Conservation (phyloP, 352 stramenopile genomes). For the Pythium periplocum region DNA sequence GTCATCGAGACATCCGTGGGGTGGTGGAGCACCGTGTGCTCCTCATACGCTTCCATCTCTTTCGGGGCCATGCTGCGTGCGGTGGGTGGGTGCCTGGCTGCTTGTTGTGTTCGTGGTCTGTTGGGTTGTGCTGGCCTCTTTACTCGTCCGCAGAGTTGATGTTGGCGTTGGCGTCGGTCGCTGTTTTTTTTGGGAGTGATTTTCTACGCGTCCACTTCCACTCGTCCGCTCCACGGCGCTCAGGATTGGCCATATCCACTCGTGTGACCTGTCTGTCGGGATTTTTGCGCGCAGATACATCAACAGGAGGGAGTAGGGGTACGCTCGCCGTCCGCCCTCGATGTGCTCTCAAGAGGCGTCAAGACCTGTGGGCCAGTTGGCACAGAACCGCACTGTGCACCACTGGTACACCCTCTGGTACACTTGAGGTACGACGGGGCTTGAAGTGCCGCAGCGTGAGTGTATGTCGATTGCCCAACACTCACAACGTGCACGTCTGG, state of each 20-base stretch:
- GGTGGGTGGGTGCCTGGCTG: not conserved
- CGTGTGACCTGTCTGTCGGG: constrained; percentile 2
- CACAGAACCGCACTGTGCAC: too few relatives aligned
- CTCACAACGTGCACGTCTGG: too few relatives aligned
- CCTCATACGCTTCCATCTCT: constrained; percentile 25
- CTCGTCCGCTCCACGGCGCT: constrained; percentile 17
- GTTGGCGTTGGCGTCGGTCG: constrained; percentile 11
- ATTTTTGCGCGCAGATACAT: constrained; percentile 4
- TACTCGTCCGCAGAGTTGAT: constrained; percentile 15
- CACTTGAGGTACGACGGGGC: too few relatives aligned
- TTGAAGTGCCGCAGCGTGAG: too few relatives aligned
- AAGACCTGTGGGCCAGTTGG: too few relatives aligned
- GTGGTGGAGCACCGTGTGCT: not conserved
- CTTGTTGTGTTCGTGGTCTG: constrained; percentile 12
- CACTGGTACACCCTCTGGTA: too few relatives aligned
- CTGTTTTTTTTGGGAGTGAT: constrained; percentile 30
- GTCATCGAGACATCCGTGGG: too few relatives aligned
- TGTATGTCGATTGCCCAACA: too few relatives aligned
- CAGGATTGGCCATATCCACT: constrained; percentile 2
- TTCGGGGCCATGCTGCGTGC: constrained; percentile 31
- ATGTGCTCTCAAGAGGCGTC: too few relatives aligned
- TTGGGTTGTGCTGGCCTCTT: constrained; percentile 25
- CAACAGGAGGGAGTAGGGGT: constrained; percentile 14
- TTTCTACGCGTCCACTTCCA: constrained; percentile 2
- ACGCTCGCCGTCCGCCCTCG: constrained; percentile 9